These are phyloP conservation scores for Cystobasidium slooffiae DNA, from an alignment of 1,284 basidiomycete genomes.

Conservation along the genomic window DNA sequence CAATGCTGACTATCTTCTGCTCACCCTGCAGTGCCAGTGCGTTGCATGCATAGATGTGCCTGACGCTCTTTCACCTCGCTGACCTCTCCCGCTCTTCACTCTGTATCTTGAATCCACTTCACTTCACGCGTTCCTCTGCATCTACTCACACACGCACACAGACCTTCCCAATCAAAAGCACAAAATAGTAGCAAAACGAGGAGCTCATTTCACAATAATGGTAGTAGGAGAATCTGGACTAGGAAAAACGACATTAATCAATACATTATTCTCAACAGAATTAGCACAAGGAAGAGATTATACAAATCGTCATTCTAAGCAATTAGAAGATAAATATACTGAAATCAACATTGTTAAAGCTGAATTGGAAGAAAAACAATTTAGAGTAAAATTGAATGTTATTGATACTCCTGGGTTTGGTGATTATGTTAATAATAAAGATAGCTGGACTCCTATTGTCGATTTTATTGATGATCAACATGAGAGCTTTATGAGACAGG, in stretches of 20 bases:
- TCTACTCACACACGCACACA: slow-evolving; percentile 56
- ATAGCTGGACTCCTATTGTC: slow-evolving; percentile 96
- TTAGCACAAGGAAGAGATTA: slow-evolving; percentile 92
- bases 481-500: slow-evolving; percentile 98
- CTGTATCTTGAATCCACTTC: neutral
- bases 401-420: slow-evolving; percentile 99
- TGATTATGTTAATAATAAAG: slow-evolving; percentile 99
- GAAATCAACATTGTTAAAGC: slow-evolving; percentile 70
- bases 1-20: neutral
- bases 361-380: slow-evolving; percentile 92
- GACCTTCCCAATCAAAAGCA: slow-evolving; percentile 89
- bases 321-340: slow-evolving; percentile 92
- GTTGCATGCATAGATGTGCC: too few relatives aligned
- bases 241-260: slow-evolving; percentile 78
- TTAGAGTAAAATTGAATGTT: slow-evolving; percentile 98
- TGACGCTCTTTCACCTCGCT: too few relatives aligned
- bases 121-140: neutral
- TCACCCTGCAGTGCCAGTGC: too few relatives aligned
- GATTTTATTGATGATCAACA: slow-evolving; percentile 99
- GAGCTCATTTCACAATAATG: slow-evolving; percentile 99
- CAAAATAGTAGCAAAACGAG: slow-evolving; percentile 80
- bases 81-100: too few relatives aligned
- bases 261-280: slow-evolving; percentile 98
- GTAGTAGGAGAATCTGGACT: slow-evolving; percentile 96
- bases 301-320: slow-evolving; percentile 86